Evolutionary conservation across 345 rosid species (phyloP).

Genomic region (Brassica incana): DNA sequence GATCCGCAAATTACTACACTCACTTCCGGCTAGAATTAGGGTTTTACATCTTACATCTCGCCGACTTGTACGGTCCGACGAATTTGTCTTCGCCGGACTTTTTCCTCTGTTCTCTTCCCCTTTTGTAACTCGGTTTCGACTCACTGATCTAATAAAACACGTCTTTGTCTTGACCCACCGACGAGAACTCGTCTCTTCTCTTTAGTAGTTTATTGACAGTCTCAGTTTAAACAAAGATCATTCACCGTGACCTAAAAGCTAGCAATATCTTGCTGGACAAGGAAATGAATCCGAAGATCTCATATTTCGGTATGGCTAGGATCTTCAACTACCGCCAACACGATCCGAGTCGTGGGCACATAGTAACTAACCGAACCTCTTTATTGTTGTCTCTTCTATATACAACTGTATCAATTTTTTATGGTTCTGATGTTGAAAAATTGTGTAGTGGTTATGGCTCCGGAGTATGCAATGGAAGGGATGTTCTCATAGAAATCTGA

Average conservation of each 20-base stretch:
- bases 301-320: slow-evolving; percentile 56
- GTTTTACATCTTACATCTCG: no score
- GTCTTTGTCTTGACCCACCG: no score
- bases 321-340: slow-evolving; percentile 39
- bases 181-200: no score
- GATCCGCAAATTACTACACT: no score
- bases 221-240: slow-evolving; percentile 24
- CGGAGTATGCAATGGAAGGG: slow-evolving; percentile 57
- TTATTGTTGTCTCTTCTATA: not conserved
- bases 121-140: no score
- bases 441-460: slow-evolving; percentile 53
- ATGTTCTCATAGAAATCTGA: slow-evolving; percentile 53
- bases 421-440: not conserved
- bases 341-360: slow-evolving; percentile 45
- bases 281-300: slow-evolving; percentile 48
- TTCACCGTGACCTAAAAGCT: slow-evolving; percentile 48
- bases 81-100: no score
- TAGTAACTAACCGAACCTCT: slow-evolving; percentile 34
- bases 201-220: no score
- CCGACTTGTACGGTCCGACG: no score
- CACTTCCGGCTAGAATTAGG: no score
- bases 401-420: not conserved
- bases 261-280: slow-evolving; percentile 47
- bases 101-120: no score
- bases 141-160: no score